Evolutionary conservation across 176 grass and related monocot species (phyloP).

Genomic region (Tillandsia leiboldiana): DNA sequence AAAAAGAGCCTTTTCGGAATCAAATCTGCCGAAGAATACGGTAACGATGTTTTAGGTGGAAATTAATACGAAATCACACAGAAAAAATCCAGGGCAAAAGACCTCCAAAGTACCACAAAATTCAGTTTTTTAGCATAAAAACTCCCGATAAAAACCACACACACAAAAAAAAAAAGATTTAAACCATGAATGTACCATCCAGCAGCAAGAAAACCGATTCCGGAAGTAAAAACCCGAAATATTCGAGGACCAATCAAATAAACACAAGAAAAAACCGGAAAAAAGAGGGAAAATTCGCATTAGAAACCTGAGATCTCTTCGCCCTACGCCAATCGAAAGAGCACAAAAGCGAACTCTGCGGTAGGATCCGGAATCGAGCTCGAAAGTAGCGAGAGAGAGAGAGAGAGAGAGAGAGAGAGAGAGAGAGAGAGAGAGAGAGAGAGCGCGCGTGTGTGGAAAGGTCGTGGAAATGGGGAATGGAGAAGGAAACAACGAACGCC

Average conservation of each 20-base stretch:
- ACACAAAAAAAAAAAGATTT: no score
- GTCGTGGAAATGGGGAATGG: not conserved
- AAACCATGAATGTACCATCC: no score
- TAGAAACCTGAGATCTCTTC: conserved; percentile 8
- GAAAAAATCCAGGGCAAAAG: no score
- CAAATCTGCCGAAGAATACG: not conserved
- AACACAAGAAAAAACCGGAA: not conserved
- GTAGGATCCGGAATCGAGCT: conserved; percentile 5
- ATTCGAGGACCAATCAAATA: not conserved
- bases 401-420: not conserved
- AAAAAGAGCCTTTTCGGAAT: not conserved
- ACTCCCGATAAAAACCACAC: no score
- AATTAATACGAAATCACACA: no score
- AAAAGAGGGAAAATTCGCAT: not conserved
- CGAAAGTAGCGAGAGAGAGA: not conserved
- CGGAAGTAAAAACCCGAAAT: not conserved
- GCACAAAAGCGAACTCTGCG: conserved; percentile 7
- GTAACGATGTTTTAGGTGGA: no score
- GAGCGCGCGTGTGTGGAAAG: not conserved
- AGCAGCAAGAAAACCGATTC: no score
- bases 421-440: not conserved
- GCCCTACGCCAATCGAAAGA: not conserved
- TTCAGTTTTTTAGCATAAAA: no score
- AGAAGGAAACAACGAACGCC: not conserved
- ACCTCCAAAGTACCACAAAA: no score